Conservation (phyloP, 2,329 filamentous ascomycete genomes). For the Cladosporium sp. region DNA sequence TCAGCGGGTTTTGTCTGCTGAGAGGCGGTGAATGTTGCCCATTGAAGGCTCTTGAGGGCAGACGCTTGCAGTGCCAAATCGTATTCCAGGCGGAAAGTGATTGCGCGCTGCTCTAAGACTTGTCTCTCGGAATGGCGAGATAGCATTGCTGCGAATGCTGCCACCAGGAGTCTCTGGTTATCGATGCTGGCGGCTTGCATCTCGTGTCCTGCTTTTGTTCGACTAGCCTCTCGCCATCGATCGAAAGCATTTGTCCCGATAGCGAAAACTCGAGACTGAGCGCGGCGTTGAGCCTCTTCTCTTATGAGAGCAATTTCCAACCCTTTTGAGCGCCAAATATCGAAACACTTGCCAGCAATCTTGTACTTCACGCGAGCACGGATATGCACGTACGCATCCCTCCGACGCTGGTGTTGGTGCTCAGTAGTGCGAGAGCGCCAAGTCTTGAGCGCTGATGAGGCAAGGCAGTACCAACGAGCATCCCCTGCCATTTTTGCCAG, state of each 20-base stretch:
- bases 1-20: conserved; percentile 50
- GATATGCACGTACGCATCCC: conserved; percentile 53
- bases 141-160: conserved; percentile 32
- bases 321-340: conserved; percentile 35
- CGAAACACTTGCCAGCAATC: conserved; percentile 43
- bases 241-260: conserved; percentile 31
- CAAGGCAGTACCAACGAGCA: conserved; percentile 54
- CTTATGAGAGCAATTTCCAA: conserved; percentile 34
- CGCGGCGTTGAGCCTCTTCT: conserved; percentile 35
- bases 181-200: conserved; percentile 31
- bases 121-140: conserved; percentile 22
- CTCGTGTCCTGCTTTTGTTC: conserved; percentile 19
- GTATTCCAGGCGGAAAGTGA: conserved; percentile 43
- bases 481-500: conserved; percentile 52
- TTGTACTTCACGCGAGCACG: conserved; percentile 52
- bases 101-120: conserved; percentile 40
- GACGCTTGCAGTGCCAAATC: conserved; percentile 44
- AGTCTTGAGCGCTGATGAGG: conserved; percentile 45
- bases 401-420: conserved; percentile 49
- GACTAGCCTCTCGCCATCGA: conserved; percentile 33
- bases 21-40: conserved; percentile 53
- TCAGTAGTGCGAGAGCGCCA: conserved; percentile 51
- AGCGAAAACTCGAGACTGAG: conserved; percentile 33
- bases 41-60: conserved; percentile 53
- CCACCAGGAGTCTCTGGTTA: conserved; percentile 28